These are phyloP conservation scores for Zoysia japonica DNA, from an alignment of 176 grass and related monocot species.

Conservation along the genomic window DNA sequence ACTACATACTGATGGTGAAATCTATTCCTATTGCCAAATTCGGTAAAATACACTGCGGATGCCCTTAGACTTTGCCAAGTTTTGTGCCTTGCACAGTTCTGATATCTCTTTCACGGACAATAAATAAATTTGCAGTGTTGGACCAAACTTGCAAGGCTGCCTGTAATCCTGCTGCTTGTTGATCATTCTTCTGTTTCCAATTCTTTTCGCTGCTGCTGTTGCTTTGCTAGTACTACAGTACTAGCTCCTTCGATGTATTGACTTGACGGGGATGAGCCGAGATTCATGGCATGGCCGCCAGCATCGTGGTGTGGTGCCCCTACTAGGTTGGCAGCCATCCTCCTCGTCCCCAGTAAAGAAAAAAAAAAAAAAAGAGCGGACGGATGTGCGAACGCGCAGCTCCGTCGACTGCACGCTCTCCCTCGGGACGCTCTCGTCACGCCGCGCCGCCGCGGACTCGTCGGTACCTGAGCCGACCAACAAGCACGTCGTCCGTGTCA, in stretches of 20 bases:
- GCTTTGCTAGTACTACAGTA: background rate
- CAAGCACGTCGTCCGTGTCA: background rate
- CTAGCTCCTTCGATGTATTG: background rate
- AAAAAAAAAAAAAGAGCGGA: no score
- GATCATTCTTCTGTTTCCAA: conserved; percentile 7
- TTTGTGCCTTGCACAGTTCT: conserved; percentile 29
- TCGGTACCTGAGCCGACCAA: background rate
- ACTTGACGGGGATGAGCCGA: background rate
- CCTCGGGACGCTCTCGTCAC: conserved; percentile 73
- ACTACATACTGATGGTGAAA: no score
- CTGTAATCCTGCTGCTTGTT: background rate
- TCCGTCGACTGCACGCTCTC: conserved; percentile 93
- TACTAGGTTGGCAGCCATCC: background rate
- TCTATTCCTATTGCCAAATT: no score
- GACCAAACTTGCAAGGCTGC: background rate
- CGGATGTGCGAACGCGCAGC: background rate
- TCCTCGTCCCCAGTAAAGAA: no score
- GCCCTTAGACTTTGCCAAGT: background rate
- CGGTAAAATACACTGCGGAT: no score
- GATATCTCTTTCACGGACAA: conserved; percentile 40
- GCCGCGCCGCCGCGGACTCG: conserved; percentile 7
- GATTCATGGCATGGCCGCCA: no score
- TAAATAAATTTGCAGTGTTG: conserved; percentile 9
- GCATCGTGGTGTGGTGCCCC: background rate
- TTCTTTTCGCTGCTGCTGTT: background rate